Evolutionary conservation across 352 stramenopile genomes (phyloP), one percentile per base, ranked within the genome.

Genomic region (Poterioochromonas sp.): DNA sequence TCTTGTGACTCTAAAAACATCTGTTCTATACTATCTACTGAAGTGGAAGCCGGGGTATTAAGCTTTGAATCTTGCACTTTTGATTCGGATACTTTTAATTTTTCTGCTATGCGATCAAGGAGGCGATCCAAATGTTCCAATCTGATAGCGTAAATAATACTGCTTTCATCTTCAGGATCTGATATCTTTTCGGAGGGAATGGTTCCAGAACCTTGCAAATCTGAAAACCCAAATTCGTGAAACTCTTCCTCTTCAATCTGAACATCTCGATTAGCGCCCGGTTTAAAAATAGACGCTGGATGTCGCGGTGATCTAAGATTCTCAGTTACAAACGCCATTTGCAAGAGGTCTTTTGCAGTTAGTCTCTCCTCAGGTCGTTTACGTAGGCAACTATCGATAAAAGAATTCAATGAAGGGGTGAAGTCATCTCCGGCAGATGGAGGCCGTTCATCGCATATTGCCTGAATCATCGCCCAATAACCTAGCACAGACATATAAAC

Each of bases 381-480:
- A 8, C 32, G 65, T 39, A 74, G 53, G 40, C 65, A 74, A 54
- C n/a, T 18, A 12, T 74, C 41, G 39, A 74, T 74, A 18, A 74
- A 58, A 8, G n/a, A 35, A 37, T 74, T 74, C 5, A 74, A 74
- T 40, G 5, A 29, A 32, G 40, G 41, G 22, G 65, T 54, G 32
- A 74, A 74, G 22, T 51, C 29, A 18, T 2, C 2, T 37, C 65
- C 65, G 1, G 41, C 3, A n/a, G 11, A 0, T 35, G 65, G 65
- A 15, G 41, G 18, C 3, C 53, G 37, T 3, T 74, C 40, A 39
- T 74, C 65, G 29, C 65, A 74, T 3, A 74, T 74, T 11, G 41
- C 39, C n/a, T 54, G 5, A n/a, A 74, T 54, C 65, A 74, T 51
- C 2, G 37, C 65, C 65, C 65, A 74, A 54, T 74, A 74, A 15